These are phyloP conservation scores for Xerocomellus amylosporus DNA, from an alignment of 768 basidiomycete genomes.

Conservation along the genomic window DNA sequence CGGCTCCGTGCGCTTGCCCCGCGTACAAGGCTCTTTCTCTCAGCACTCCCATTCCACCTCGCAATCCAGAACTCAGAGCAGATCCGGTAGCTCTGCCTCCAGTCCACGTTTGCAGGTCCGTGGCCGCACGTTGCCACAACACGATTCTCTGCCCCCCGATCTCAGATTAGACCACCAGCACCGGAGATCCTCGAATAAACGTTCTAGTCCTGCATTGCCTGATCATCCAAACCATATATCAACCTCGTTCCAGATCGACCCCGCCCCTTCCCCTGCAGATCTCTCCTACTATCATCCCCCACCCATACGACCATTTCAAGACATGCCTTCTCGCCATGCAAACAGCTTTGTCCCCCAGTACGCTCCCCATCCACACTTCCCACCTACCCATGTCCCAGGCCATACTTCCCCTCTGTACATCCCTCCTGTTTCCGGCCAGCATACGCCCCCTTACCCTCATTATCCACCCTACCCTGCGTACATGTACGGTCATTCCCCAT, in stretches of 20 bases:
- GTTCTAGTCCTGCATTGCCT: conserved; percentile 20
- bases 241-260: conserved; percentile 12
- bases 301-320: conserved; percentile 17
- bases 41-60: conserved; percentile 35
- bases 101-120: conserved; percentile 44
- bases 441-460: conserved; percentile 35
- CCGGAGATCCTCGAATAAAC: conserved; percentile 12
- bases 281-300: conserved; percentile 19
- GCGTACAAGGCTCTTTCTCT: conserved; percentile 37
- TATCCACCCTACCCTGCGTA: conserved; percentile 37
- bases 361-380: conserved; percentile 15
- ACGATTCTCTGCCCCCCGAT: conserved; percentile 29
- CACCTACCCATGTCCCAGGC: conserved; percentile 18
- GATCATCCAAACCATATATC: conserved; percentile 17
- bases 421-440: conserved; percentile 26
- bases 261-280: conserved; percentile 8
- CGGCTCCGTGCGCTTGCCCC: conserved; percentile 31
- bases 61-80: conserved; percentile 46
- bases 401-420: conserved; percentile 27
- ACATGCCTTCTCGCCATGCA: conserved; percentile 22
- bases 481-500: conserved; percentile 36
- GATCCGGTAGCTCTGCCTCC: conserved; percentile 46
- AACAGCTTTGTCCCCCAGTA: conserved; percentile 18
- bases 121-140: conserved; percentile 42
- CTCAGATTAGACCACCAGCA: conserved; percentile 23